Conservation (phyloP, 2,329 filamentous ascomycete genomes). For the Byssoonygena ceratinophila region DNA sequence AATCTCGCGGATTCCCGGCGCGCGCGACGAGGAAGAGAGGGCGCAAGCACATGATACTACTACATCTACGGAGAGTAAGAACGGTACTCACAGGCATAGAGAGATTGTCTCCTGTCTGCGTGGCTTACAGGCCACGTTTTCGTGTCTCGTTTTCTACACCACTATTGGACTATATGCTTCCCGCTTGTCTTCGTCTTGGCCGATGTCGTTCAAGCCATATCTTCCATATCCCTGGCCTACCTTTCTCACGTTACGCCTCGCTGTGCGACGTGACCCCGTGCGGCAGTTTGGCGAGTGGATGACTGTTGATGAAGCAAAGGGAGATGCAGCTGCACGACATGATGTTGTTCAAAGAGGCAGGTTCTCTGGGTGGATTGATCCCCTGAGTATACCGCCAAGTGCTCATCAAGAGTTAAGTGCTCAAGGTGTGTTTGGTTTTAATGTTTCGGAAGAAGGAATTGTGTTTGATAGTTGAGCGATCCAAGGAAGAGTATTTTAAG, state of each 20-base stretch:
- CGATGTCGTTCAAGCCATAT: constrained; percentile 25
- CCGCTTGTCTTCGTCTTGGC: constrained; percentile 13
- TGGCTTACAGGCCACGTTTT: constrained; percentile 29
- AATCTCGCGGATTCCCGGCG: constrained; percentile 20
- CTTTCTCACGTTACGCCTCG: constrained; percentile 31
- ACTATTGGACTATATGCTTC: constrained; percentile 19
- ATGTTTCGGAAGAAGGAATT: constrained; percentile 11
- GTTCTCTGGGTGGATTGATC: constrained; percentile 32
- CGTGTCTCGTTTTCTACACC: constrained; percentile 34
- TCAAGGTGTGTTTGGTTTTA: constrained; percentile 14
- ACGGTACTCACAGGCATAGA: constrained; percentile 1
- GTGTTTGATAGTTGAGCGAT: background rate
- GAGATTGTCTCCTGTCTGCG: constrained; percentile 23
- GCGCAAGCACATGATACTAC: background rate
- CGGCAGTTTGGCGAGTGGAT: constrained; percentile 29
- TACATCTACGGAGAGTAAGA: background rate
- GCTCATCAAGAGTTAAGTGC: background rate
- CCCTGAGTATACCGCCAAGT: constrained; percentile 13
- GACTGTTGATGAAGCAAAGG: constrained; percentile 26
- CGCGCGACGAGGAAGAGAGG: constrained; percentile 1
- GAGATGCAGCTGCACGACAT: constrained; percentile 29
- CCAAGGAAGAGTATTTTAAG: too few species aligned
- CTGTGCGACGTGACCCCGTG: constrained; percentile 29
- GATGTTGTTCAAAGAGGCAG: constrained; percentile 27
- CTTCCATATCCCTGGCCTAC: constrained; percentile 32